Evolutionary conservation across 108 stramenopile species (phyloP).

Genomic region (Fistulifera pelliculosa): DNA sequence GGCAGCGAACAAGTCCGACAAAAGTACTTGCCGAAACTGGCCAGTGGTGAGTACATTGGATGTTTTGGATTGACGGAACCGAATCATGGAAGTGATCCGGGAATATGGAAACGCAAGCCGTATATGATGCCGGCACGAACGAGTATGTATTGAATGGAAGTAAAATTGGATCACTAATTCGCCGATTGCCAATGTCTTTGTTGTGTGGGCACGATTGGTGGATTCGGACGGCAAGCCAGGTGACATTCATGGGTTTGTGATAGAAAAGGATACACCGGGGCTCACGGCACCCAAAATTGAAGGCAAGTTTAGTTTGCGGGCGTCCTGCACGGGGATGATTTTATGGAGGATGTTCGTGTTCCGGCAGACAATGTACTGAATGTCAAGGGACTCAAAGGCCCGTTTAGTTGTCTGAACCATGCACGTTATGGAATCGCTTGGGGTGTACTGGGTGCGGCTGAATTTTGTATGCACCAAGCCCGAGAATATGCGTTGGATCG

Average conservation of each 20-base stretch:
- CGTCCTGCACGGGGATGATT: constrained; percentile 87
- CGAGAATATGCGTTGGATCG: constrained; percentile 79
- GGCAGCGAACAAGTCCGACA: constrained; percentile 75
- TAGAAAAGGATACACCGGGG: constrained; percentile 79
- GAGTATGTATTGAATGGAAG: constrained; percentile 85
- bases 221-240: constrained; percentile 19
- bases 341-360: constrained; percentile 86
- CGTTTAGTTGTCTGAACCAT: constrained; percentile 91
- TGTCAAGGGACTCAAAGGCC: constrained; percentile 61
- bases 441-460: constrained; percentile 93
- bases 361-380: constrained; percentile 47
- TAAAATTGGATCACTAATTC: constrained; percentile 98
- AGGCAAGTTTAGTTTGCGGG: constrained; percentile 86
- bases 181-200: constrained; percentile 90
- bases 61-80: constrained; percentile 98
- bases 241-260: constrained; percentile 75
- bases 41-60: constrained; percentile 74
- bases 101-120: constrained; percentile 81
- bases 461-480: constrained; percentile 77
- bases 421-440: constrained; percentile 96
- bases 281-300: constrained; percentile 80
- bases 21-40: constrained; percentile 85
- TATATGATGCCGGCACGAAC: constrained; percentile 60
- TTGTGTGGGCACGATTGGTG: constrained; percentile 86
- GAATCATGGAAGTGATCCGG: constrained; percentile 91